phyloP scores from a whole-genome alignment of 306 rosid species.

The Bauhinia variegata region DNA sequence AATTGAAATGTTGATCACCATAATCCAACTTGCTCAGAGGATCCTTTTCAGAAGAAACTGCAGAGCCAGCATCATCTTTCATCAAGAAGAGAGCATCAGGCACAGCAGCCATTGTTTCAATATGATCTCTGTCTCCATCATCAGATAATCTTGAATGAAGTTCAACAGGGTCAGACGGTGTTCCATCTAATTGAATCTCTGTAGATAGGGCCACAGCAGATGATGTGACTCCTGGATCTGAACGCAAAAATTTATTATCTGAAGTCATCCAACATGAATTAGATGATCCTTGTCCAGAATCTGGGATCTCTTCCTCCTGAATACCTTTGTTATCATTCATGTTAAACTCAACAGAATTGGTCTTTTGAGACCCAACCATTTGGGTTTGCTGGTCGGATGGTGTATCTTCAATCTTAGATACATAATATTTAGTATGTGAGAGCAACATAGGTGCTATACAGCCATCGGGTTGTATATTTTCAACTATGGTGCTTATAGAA shows the following conservation, averaged over 20 bases:
- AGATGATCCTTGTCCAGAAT: constrained; percentile 45
- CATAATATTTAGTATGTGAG: constrained; percentile 41
- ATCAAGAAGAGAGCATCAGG: constrained; percentile 39
- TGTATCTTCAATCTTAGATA: constrained; percentile 46
- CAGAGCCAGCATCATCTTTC: constrained; percentile 40
- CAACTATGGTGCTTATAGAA: constrained; percentile 49
- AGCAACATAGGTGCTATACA: constrained; percentile 41
- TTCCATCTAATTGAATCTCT: constrained; percentile 44
- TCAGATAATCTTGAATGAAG: constrained; percentile 39
- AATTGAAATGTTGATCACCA: constrained; percentile 42
- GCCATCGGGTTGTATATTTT: constrained; percentile 52
- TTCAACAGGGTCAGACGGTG: constrained; percentile 31
- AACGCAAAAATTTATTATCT: constrained; percentile 33
- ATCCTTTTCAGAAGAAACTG: constrained; percentile 42
- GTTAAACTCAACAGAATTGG: constrained; percentile 36
- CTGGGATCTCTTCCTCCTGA: constrained; percentile 45
- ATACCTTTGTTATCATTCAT: constrained; percentile 37
- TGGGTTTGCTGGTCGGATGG: constrained; percentile 42
- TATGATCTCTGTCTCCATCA: constrained; percentile 40
- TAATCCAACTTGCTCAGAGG: constrained; percentile 42
- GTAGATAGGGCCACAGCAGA: constrained; percentile 23
- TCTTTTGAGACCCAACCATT: constrained; percentile 40
- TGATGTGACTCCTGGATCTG: constrained; percentile 46
- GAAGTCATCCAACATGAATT: constrained; percentile 44
- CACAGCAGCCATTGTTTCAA: constrained; percentile 42